These are phyloP conservation scores for Stephania japonica DNA, from an alignment of 164 flowering plant species.

Conservation along the genomic window DNA sequence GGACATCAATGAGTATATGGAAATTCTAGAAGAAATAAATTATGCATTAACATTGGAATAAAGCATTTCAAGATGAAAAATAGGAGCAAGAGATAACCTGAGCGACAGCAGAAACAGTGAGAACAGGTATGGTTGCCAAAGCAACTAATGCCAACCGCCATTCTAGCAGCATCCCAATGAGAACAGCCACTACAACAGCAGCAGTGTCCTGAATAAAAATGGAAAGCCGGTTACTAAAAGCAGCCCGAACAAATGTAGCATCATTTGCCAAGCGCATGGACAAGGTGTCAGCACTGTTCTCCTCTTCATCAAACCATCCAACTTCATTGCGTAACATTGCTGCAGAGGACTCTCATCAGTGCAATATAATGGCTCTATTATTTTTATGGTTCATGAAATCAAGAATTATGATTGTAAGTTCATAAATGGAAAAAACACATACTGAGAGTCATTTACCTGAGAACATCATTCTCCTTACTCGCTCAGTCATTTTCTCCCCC, in stretches of 20 bases:
- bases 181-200: slow-evolving; percentile 76
- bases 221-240: slow-evolving; percentile 92
- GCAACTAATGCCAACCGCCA: slow-evolving; percentile 96
- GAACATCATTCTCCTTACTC: slow-evolving; percentile 98
- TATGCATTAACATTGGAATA: neutral
- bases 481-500: slow-evolving; percentile 99
- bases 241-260: slow-evolving; percentile 98
- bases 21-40: neutral
- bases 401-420: neutral
- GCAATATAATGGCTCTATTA: neutral
- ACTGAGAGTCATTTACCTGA: slow-evolving; percentile 47
- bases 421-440: neutral
- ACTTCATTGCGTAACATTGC: slow-evolving; percentile 96
- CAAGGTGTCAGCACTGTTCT: slow-evolving; percentile 85
- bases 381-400: neutral
- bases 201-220: slow-evolving; percentile 91
- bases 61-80: neutral
- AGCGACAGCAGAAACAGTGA: slow-evolving; percentile 78
- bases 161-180: slow-evolving; percentile 78
- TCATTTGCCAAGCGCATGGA: slow-evolving; percentile 99
- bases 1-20: too few species aligned
- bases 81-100: slow-evolving; percentile 49
- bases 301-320: slow-evolving; percentile 99
- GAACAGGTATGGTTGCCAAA: slow-evolving; percentile 81
- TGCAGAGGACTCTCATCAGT: slow-evolving; percentile 24